Percentiles rank a stretch among this genome's conserved stretches.
Evolutionary conservation across 768 basidiomycete genomes (phyloP).

Genomic region (Postia placenta): DNA sequence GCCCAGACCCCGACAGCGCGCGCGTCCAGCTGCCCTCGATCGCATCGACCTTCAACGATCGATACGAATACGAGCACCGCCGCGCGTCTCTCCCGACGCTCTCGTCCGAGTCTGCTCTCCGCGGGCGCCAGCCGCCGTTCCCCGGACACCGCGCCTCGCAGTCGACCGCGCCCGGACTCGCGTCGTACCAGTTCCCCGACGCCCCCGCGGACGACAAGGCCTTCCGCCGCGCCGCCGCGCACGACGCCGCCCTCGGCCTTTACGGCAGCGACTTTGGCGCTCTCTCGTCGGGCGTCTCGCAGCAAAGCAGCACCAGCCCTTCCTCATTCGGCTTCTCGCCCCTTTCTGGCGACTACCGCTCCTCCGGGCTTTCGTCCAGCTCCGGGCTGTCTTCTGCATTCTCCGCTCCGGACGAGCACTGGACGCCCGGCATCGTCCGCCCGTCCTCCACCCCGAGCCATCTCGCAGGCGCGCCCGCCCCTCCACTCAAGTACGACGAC

Average conservation of each 20-base stretch:
- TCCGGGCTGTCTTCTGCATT: slow-evolving; percentile 37
- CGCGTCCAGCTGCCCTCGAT: slow-evolving; percentile 71
- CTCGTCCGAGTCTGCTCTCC: slow-evolving; percentile 37
- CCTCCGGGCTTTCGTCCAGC: no score
- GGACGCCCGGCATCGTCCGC: slow-evolving; percentile 45
- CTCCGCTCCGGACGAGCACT: slow-evolving; percentile 11
- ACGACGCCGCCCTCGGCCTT: slow-evolving; percentile 39
- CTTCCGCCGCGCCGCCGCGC: slow-evolving; percentile 40
- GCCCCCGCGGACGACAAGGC: slow-evolving; percentile 29
- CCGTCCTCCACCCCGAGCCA: slow-evolving; percentile 64
- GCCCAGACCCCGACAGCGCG: slow-evolving; percentile 36
- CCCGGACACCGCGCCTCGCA: slow-evolving; percentile 37
- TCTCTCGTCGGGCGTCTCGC: slow-evolving; percentile 45
- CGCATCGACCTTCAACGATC: slow-evolving; percentile 63
- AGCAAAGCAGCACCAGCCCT: slow-evolving; percentile 36
- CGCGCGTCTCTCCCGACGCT: slow-evolving; percentile 62
- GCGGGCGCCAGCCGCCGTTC: slow-evolving; percentile 52
- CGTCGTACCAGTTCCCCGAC: slow-evolving; percentile 55
- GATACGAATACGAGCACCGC: slow-evolving; percentile 43
- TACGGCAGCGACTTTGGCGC: slow-evolving; percentile 38
- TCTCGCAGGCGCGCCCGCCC: slow-evolving; percentile 30
- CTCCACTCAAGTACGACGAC: slow-evolving; percentile 60
- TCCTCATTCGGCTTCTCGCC: slow-evolving; percentile 41
- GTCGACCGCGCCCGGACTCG: slow-evolving; percentile 27
- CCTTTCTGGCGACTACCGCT: slow-evolving; percentile 11